Conservation (phyloP, 2,329 filamentous ascomycete species). For the Hypocrella siamensis region DNA sequence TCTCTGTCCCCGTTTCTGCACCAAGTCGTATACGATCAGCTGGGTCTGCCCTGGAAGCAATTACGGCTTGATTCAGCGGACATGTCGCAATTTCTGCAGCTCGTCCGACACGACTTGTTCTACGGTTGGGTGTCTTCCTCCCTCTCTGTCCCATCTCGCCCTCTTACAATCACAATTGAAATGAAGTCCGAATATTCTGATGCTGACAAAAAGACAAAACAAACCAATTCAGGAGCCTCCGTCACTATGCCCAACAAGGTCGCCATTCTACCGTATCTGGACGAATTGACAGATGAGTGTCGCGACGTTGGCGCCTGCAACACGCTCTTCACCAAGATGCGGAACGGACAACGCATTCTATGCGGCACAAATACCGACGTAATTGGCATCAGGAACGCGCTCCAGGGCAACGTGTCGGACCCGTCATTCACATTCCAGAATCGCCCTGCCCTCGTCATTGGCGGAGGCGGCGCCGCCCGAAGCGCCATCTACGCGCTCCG, state of each 20-base stretch:
- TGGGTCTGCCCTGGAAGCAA: constrained; percentile 35
- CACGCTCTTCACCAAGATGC: constrained; percentile 51
- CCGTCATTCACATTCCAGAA: constrained; percentile 33
- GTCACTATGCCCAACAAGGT: constrained; percentile 81
- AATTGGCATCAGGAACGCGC: constrained; percentile 60
- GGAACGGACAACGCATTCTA: constrained; percentile 32
- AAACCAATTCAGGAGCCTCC: constrained; percentile 35
- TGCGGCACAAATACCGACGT: constrained; percentile 74
- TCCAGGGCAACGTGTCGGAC: constrained; percentile 37
- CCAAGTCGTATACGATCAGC: constrained; percentile 32
- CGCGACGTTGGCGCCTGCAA: constrained; percentile 64
- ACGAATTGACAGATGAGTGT: constrained; percentile 58
- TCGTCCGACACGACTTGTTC: constrained; percentile 41
- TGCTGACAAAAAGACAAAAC: neutral
- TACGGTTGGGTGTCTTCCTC: constrained; percentile 31
- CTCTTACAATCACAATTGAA: neutral
- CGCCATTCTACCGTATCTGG: constrained; percentile 55
- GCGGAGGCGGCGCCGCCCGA: constrained; percentile 65
- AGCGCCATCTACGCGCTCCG: constrained; percentile 62
- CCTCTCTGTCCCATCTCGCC: neutral
- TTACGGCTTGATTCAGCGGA: constrained; percentile 35
- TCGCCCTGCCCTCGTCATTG: constrained; percentile 56
- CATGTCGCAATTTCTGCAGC: constrained; percentile 29
- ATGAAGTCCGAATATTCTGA: too few relatives aligned
- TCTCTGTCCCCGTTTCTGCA: constrained; percentile 41